These are phyloP conservation scores for Solanum chaucha DNA, from an alignment of 257 asterid species.

Conservation along the genomic window DNA sequence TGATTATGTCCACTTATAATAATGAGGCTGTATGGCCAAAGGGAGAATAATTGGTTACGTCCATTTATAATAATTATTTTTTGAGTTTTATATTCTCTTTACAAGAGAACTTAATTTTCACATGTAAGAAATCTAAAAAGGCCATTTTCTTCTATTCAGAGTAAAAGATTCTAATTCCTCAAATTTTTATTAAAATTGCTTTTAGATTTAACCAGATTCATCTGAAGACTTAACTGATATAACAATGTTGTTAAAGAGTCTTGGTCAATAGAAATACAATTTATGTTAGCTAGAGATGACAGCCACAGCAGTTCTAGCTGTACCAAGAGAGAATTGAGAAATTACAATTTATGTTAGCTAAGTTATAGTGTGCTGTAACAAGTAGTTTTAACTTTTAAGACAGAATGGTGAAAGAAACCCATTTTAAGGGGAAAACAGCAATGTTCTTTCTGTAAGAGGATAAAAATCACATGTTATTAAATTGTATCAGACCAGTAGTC, in stretches of 20 bases:
- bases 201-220: background rate
- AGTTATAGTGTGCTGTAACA: background rate
- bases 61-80: background rate
- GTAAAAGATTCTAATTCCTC: background rate
- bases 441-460: background rate
- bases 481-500: background rate
- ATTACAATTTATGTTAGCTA: background rate
- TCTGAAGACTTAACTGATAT: background rate
- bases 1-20: background rate
- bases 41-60: background rate
- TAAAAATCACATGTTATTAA: no score
- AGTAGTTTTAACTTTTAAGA: background rate
- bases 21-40: background rate
- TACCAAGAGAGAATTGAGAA: background rate
- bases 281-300: background rate
- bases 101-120: background rate
- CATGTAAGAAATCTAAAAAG: background rate
- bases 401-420: background rate
- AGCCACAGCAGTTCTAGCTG: background rate
- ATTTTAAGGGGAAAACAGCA: background rate
- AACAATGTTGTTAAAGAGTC: background rate
- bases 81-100: background rate
- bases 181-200: background rate
- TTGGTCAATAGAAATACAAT: background rate
- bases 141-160: background rate